Evolutionary conservation across 2,329 filamentous ascomycete species (phyloP).

Genomic region (Pezicula carpinea): DNA sequence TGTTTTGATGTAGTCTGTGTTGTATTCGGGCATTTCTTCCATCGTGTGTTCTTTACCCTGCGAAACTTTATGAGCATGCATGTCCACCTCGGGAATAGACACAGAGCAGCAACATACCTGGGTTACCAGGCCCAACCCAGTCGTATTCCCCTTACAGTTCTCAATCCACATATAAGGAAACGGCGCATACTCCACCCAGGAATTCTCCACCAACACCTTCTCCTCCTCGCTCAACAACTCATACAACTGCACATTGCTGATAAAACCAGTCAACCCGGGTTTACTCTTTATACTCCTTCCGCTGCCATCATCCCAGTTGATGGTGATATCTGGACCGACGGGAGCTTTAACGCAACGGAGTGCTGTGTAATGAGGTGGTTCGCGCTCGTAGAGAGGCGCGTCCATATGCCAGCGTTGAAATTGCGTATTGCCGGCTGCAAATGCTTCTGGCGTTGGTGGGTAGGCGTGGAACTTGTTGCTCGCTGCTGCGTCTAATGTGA

Average conservation of each 20-base stretch:
- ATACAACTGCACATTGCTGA: constrained; percentile 38
- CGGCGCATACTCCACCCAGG: constrained; percentile 42
- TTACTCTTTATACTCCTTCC: constrained; percentile 37
- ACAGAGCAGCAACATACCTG: not conserved
- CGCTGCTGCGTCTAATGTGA: constrained; percentile 27
- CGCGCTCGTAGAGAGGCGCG: constrained; percentile 37
- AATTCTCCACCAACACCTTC: constrained; percentile 35
- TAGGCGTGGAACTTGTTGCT: constrained; percentile 34
- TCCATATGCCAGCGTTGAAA: constrained; percentile 47
- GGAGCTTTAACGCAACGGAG: constrained; percentile 36
- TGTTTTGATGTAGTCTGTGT: constrained; percentile 32
- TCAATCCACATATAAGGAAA: constrained; percentile 41
- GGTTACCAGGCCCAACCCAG: constrained; percentile 35
- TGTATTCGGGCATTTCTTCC: constrained; percentile 33
- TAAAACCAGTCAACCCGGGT: constrained; percentile 39
- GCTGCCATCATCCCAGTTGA: constrained; percentile 39
- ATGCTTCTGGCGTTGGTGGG: constrained; percentile 29
- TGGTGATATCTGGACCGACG: constrained; percentile 29
- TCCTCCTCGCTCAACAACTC: constrained; percentile 37
- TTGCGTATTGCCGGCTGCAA: constrained; percentile 36
- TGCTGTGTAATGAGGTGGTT: constrained; percentile 39
- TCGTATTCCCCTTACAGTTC: constrained; percentile 34
- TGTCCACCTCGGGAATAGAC: not conserved
- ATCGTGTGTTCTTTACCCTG: constrained; percentile 34
- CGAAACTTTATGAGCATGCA: too few relatives aligned